phyloP scores from a whole-genome alignment of 208 protist species.

The Leptomonas pyrrhocoris region DNA sequence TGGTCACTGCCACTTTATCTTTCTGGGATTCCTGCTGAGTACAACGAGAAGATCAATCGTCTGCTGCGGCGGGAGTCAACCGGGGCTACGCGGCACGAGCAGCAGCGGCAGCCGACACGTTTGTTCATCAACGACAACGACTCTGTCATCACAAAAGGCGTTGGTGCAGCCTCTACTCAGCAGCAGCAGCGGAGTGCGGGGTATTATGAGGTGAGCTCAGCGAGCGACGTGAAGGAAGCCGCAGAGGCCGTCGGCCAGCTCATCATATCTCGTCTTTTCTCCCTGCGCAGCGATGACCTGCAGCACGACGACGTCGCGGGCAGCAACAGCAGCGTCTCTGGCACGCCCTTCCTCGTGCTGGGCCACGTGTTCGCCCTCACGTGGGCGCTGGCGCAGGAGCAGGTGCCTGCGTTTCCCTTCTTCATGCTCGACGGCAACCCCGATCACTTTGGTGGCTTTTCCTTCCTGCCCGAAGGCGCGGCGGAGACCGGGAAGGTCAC shows the following conservation, averaged over 20 bases:
- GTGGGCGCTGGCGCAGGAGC: conserved; percentile 60
- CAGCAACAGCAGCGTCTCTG: conserved; percentile 27
- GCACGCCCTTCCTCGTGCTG: conserved; percentile 43
- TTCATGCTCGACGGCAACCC: conserved; percentile 64
- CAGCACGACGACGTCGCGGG: conserved; percentile 11
- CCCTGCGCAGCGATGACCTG: conserved; percentile 28
- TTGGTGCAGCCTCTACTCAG: not conserved
- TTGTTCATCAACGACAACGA: conserved; percentile 16
- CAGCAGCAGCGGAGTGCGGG: conserved; percentile 7
- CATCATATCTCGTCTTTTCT: conserved; percentile 33
- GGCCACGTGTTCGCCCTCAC: conserved; percentile 44
- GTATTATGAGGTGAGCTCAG: conserved; percentile 27
- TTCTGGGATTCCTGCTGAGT: conserved; percentile 26
- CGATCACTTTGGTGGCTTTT: conserved; percentile 31
- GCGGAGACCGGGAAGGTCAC: not conserved
- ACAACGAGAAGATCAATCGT: conserved; percentile 35
- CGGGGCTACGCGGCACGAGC: conserved; percentile 18
- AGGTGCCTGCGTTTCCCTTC: conserved; percentile 72
- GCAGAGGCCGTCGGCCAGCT: conserved; percentile 47
- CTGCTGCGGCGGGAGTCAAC: conserved; percentile 28
- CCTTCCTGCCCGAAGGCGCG: conserved; percentile 31
- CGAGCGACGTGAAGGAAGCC: conserved; percentile 24
- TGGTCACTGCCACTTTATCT: conserved; percentile 33
- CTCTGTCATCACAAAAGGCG: not conserved
- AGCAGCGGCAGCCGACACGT: conserved; percentile 22